Conservation (phyloP, 1,284 basidiomycete species). For the Schizophyllum commune region DNA sequence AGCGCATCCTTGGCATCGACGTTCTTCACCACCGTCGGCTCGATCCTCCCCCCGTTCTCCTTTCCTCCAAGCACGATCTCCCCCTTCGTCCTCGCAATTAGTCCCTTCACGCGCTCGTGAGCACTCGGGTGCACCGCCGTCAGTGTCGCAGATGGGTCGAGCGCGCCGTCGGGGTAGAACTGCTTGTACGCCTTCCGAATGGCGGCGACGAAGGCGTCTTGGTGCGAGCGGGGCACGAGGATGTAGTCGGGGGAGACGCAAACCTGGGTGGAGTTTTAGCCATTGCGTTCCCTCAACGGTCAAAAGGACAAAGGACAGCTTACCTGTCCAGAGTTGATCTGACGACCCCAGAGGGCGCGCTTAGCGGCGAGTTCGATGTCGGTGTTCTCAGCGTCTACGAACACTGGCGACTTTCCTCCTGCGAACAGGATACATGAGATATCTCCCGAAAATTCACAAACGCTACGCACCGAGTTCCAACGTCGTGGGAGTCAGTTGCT, state of each 20-base stretch:
- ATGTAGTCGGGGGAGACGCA: slow-evolving; percentile 78
- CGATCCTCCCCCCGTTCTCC: slow-evolving; percentile 51
- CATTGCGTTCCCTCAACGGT: no score
- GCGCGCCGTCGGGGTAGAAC: slow-evolving; percentile 31
- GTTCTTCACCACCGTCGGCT: slow-evolving; percentile 63
- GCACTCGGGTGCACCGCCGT: slow-evolving; percentile 33
- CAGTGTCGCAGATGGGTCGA: slow-evolving; percentile 31
- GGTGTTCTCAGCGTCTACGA: slow-evolving; percentile 58
- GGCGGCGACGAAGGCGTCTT: slow-evolving; percentile 56
- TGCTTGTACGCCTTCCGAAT: slow-evolving; percentile 48
- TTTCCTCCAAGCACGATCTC: slow-evolving; percentile 66
- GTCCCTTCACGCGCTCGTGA: slow-evolving; percentile 52
- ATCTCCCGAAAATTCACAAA: no score
- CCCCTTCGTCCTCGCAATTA: slow-evolving; percentile 68
- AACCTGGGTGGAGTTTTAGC: no score
- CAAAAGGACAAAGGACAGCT: no score
- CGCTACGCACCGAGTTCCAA: slow-evolving; percentile 55
- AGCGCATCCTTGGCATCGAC: slow-evolving; percentile 59
- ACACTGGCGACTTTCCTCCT: slow-evolving; percentile 70
- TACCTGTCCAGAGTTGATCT: slow-evolving; percentile 51
- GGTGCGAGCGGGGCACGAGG: slow-evolving; percentile 56
- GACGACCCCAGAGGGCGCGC: slow-evolving; percentile 77
- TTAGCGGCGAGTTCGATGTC: slow-evolving; percentile 53
- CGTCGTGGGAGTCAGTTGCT: slow-evolving; percentile 78
- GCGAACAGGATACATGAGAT: neutral